Conservation (phyloP, 1,139 yeast genomes). For the Hansenula lynferdii region DNA sequence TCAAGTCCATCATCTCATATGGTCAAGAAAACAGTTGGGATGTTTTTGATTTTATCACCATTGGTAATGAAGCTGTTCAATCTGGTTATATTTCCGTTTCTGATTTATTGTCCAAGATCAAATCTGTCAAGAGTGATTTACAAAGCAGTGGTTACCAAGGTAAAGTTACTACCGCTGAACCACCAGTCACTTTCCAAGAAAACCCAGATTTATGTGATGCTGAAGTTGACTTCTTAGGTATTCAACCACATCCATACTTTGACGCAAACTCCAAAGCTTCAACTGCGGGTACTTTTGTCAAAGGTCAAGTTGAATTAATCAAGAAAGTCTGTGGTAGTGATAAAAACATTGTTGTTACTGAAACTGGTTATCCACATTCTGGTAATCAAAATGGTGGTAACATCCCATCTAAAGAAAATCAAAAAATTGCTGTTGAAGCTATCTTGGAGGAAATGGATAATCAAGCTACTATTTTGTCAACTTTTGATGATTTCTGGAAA, state of each 20-base stretch:
- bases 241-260: slow-evolving; percentile 86
- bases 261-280: slow-evolving; percentile 55
- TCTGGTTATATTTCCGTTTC: slow-evolving; percentile 53
- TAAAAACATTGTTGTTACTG: slow-evolving; percentile 55
- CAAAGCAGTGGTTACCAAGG: slow-evolving; percentile 74
- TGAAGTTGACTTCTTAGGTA: slow-evolving; percentile 73
- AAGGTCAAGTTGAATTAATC: slow-evolving; percentile 52
- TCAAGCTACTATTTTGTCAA: slow-evolving; percentile 66
- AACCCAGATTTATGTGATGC: slow-evolving; percentile 66
- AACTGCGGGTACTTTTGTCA: slow-evolving; percentile 69
- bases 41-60: slow-evolving; percentile 64
- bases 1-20: slow-evolving; percentile 46
- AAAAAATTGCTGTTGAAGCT: slow-evolving; percentile 57
- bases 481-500: slow-evolving; percentile 84
- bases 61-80: slow-evolving; percentile 85
- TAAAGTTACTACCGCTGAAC: slow-evolving; percentile 76
- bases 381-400: slow-evolving; percentile 72
- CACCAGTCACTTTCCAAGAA: slow-evolving; percentile 66
- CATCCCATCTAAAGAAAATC: slow-evolving; percentile 67
- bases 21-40: slow-evolving; percentile 57
- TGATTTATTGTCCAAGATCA: slow-evolving; percentile 58
- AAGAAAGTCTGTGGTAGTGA: slow-evolving; percentile 44
- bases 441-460: slow-evolving; percentile 51
- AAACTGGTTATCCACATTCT: slow-evolving; percentile 84
- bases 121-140: slow-evolving; percentile 54